Percentiles rank a stretch among this genome's conserved stretches.
Evolutionary conservation across 2,329 filamentous ascomycete species (phyloP).

Genomic region (Cytospora mali): DNA sequence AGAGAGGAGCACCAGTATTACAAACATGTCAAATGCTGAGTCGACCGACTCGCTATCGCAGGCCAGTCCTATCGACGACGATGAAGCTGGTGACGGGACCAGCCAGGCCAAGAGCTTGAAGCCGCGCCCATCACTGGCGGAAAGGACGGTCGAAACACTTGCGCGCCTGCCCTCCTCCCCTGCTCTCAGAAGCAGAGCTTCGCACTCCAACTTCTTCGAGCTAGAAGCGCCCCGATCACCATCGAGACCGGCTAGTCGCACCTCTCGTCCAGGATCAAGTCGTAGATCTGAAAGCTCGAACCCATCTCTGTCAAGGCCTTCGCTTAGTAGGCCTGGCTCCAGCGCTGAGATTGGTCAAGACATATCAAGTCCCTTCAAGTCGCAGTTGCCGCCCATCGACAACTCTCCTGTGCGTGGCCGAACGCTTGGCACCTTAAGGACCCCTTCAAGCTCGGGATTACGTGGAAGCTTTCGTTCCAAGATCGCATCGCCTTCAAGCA

Average conservation of each 20-base stretch:
- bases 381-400: constrained; percentile 46
- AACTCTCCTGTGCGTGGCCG: constrained; percentile 46
- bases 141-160: constrained; percentile 84
- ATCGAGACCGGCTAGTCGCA: constrained; percentile 49
- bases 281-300: constrained; percentile 63
- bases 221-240: constrained; percentile 61
- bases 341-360: constrained; percentile 52
- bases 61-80: constrained; percentile 18
- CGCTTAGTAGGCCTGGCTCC: constrained; percentile 57
- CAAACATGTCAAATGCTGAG: constrained; percentile 14
- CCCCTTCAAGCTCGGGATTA: constrained; percentile 36
- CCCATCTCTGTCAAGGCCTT: constrained; percentile 50
- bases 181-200: constrained; percentile 64
- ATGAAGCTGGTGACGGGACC: background rate
- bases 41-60: constrained; percentile 17
- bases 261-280: constrained; percentile 58
- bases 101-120: constrained; percentile 27
- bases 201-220: constrained; percentile 76
- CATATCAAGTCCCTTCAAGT: constrained; percentile 48
- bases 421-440: constrained; percentile 40
- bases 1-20: constrained; percentile 21
- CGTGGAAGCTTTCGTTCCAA: constrained; percentile 35
- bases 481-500: constrained; percentile 39
- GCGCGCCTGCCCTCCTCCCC: constrained; percentile 79
- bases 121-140: constrained; percentile 66